Percentiles rank a stretch among this genome's conserved stretches.
These are phyloP conservation scores for Rhizodiscina lignyota DNA, from an alignment of 495 filamentous ascomycete genomes.

Conservation along the genomic window DNA sequence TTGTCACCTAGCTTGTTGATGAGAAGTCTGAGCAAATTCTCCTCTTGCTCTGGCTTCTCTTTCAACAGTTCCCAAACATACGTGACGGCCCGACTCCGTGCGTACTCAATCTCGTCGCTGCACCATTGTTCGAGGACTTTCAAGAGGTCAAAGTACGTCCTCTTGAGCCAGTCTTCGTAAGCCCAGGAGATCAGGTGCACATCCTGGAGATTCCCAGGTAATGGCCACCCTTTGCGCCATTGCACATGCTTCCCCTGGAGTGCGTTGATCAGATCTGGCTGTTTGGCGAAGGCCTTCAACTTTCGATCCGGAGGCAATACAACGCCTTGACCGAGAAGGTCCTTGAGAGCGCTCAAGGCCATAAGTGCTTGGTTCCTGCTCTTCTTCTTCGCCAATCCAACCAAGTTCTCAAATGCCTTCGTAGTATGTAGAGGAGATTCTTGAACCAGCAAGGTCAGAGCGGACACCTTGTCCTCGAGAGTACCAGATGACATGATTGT, in stretches of 20 bases:
- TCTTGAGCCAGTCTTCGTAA: conserved; percentile 89
- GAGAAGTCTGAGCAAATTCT: conserved; percentile 75
- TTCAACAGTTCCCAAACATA: conserved; percentile 80
- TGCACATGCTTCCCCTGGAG: conserved; percentile 23
- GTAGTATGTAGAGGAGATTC: conserved; percentile 88
- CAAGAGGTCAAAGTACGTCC: conserved; percentile 75
- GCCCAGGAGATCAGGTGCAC: conserved; percentile 75
- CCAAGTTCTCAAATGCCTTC: conserved; percentile 69
- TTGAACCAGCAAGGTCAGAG: conserved; percentile 80
- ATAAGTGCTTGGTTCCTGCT: conserved; percentile 88
- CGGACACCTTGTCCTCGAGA: conserved; percentile 89
- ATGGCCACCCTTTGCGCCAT: conserved; percentile 48
- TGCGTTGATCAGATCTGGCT: conserved; percentile 55
- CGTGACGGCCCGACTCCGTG: conserved; percentile 66
- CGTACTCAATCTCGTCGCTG: conserved; percentile 84
- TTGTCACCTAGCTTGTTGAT: conserved; percentile 94
- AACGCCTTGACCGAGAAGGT: conserved; percentile 77
- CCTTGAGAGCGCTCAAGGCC: conserved; percentile 78
- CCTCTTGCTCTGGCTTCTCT: conserved; percentile 94
- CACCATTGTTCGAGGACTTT: conserved; percentile 83
- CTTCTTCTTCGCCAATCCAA: conserved; percentile 67
- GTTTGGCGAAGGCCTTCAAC: conserved; percentile 59
- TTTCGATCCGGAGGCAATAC: conserved; percentile 71
- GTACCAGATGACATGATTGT: conserved; percentile 96
- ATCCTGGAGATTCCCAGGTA: conserved; percentile 55